These are phyloP conservation scores for Verticillium albo-atrum DNA, from an alignment of 2,329 filamentous ascomycete genomes.

Conservation along the genomic window DNA sequence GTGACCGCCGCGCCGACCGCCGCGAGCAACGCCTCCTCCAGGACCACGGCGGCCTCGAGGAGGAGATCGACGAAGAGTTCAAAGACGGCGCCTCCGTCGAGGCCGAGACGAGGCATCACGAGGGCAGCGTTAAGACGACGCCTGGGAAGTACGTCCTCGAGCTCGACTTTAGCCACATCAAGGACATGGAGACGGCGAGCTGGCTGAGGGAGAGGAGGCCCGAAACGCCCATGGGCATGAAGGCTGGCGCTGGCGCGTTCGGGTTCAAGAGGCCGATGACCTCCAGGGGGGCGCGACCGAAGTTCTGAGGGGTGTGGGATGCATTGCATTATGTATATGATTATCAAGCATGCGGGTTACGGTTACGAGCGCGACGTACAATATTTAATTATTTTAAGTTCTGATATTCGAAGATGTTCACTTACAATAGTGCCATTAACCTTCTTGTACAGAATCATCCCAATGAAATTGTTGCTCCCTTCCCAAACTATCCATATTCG, in stretches of 20 bases:
- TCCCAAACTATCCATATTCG: no score
- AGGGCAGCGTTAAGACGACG: background rate
- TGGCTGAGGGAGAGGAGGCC: background rate
- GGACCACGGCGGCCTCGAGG: background rate
- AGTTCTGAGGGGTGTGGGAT: background rate
- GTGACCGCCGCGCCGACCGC: background rate
- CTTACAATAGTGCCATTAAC: no score
- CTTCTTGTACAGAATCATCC: no score
- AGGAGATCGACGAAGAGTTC: background rate
- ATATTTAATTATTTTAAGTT: background rate
- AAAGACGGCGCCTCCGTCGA: conserved; percentile 7
- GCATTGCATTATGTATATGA: background rate
- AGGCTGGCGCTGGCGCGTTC: background rate
- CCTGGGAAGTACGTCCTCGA: conserved; percentile 1
- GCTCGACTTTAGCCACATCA: conserved; percentile 2
- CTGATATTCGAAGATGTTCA: background rate
- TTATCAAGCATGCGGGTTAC: background rate
- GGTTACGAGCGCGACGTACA: background rate
- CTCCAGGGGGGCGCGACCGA: background rate
- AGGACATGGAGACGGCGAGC: background rate
- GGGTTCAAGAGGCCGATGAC: background rate
- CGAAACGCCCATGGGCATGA: background rate
- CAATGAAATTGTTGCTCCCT: no score
- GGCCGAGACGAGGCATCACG: background rate
- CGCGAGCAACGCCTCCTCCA: background rate